Percentiles rank a stretch among this genome's conserved stretches.
These are phyloP conservation scores for Dictyostelium firmibasis DNA, from an alignment of 78 protist genomes.

Conservation along the genomic window DNA sequence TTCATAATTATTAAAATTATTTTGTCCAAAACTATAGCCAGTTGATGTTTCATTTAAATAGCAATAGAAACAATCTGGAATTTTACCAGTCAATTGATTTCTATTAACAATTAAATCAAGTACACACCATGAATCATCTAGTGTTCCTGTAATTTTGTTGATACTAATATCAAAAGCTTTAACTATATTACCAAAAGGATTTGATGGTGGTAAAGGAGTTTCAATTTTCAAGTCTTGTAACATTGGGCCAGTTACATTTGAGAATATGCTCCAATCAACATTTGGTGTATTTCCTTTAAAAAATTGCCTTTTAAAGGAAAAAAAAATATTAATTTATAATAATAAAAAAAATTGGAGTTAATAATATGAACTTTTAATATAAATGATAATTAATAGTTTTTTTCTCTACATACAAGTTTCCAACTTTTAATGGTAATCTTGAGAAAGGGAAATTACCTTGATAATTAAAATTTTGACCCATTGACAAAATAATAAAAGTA, in stretches of 20 bases:
- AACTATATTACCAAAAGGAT: not conserved
- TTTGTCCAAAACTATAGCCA: not conserved
- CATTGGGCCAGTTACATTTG: not conserved
- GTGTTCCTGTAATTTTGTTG: not conserved
- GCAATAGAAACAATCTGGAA: not conserved
- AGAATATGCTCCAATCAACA: not conserved
- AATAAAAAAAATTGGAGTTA: no score
- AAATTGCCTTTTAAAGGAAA: not conserved
- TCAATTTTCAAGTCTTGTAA: not conserved
- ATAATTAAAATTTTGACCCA: not conserved
- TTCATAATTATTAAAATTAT: not conserved
- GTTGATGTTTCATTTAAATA: not conserved
- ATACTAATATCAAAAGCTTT: not conserved
- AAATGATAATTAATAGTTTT: no score
- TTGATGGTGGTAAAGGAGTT: not conserved
- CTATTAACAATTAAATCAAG: not conserved
- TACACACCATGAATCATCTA: not conserved
- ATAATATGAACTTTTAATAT: no score
- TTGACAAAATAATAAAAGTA: not conserved
- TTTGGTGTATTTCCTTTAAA: not conserved
- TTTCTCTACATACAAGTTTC: not conserved
- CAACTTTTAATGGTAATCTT: not conserved
- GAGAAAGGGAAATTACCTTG: not conserved
- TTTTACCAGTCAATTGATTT: not conserved
- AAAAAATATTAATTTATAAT: no score